These are phyloP conservation scores for Boletus edulis DNA, from an alignment of 768 basidiomycete genomes.

Conservation along the genomic window DNA sequence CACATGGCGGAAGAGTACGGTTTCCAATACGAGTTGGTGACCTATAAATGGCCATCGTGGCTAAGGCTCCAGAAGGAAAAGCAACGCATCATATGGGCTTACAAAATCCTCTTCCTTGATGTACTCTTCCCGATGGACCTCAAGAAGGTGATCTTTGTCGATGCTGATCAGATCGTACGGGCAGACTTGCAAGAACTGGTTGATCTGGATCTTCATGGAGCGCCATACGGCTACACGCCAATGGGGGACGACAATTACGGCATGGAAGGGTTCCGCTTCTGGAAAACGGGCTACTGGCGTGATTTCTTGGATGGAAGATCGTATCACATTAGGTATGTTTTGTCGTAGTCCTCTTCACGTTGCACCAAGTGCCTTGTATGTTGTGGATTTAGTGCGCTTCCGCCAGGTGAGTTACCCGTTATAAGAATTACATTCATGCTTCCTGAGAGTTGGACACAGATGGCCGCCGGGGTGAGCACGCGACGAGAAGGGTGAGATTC, in stretches of 20 bases:
- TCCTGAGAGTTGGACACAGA: slow-evolving; percentile 25
- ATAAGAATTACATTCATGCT: not conserved
- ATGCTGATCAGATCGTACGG: slow-evolving; percentile 96
- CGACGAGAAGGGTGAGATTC: not conserved
- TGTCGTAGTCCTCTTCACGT: slow-evolving; percentile 1
- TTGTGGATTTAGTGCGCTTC: slow-evolving; percentile 94
- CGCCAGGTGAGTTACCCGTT: slow-evolving; percentile 58
- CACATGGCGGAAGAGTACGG: slow-evolving; percentile 87
- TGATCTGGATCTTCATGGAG: slow-evolving; percentile 88
- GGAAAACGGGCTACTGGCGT: slow-evolving; percentile 97
- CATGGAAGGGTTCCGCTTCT: slow-evolving; percentile 98
- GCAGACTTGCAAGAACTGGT: slow-evolving; percentile 94
- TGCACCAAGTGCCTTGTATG: slow-evolving; percentile 80
- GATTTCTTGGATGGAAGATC: slow-evolving; percentile 80
- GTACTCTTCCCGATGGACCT: slow-evolving; percentile 99
- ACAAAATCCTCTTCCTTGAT: slow-evolving; percentile 99
- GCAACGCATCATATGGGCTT: slow-evolving; percentile 98
- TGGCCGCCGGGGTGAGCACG: slow-evolving; percentile 55
- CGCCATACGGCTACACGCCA: slow-evolving; percentile 93
- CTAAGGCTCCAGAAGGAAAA: slow-evolving; percentile 96
- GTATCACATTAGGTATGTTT: slow-evolving; percentile 89
- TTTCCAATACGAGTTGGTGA: slow-evolving; percentile 96
- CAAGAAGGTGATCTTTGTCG: slow-evolving; percentile 98
- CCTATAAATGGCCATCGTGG: slow-evolving; percentile 99
- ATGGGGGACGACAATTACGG: slow-evolving; percentile 96